These are phyloP conservation scores for Nymphaea colorata DNA, from an alignment of 164 flowering plant species.

Conservation along the genomic window DNA sequence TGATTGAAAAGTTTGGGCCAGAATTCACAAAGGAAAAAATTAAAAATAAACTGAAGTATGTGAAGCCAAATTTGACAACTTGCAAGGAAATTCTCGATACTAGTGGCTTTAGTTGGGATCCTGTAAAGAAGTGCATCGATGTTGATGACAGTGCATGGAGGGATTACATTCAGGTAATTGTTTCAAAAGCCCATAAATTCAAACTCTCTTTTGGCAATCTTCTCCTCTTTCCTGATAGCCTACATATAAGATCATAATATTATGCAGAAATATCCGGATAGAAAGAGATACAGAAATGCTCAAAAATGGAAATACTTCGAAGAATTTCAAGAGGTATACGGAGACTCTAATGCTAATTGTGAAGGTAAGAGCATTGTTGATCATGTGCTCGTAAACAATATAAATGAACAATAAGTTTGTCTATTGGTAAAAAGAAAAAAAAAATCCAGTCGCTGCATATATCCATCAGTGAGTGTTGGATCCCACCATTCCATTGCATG, in stretches of 20 bases:
- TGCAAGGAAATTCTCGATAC: not conserved
- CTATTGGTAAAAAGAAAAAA: no score
- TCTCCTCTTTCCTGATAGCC: no score
- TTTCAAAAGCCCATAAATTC: not conserved
- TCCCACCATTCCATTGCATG: not conserved
- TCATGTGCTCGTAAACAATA: not conserved
- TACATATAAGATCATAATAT: no score
- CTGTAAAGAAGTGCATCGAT: not conserved
- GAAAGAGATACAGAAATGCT: not conserved
- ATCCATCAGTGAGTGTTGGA: not conserved
- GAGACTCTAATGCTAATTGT: not conserved
- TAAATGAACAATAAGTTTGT: not conserved
- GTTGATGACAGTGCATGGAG: not conserved
- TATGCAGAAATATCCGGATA: no score
- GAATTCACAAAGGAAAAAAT: not conserved
- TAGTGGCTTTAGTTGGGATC: not conserved
- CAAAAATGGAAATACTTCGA: not conserved
- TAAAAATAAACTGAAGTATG: not conserved
- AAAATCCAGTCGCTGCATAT: not conserved
- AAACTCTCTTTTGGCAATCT: no score
- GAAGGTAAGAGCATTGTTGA: not conserved
- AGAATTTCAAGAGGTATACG: not conserved
- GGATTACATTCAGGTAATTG: not conserved
- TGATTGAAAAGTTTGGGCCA: not conserved
- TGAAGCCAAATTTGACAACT: not conserved